A percentile compares a stretch with the other conserved stretches of the same genome.
Conservation (phyloP, 2,329 filamentous ascomycete species). For the Aspergillus tanneri region DNA sequence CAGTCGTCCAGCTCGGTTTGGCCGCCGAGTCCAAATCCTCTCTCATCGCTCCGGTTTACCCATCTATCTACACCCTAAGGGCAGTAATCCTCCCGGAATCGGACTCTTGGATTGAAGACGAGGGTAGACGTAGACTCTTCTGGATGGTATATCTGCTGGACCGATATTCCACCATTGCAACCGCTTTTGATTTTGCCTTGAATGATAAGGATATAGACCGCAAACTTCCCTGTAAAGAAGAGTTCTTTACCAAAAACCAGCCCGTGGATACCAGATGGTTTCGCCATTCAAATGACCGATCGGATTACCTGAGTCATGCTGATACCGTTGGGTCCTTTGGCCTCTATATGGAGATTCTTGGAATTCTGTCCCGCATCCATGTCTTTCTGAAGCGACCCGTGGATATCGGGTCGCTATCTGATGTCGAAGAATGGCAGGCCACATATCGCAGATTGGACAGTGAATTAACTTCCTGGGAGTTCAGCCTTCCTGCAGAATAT, state of each 20-base stretch:
- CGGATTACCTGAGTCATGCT: constrained; percentile 67
- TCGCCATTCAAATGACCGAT: constrained; percentile 50
- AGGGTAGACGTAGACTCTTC: constrained; percentile 78
- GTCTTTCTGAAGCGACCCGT: constrained; percentile 85
- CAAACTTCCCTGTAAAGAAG: constrained; percentile 80
- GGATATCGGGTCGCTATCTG: constrained; percentile 77
- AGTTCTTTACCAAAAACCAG: constrained; percentile 79
- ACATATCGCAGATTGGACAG: constrained; percentile 83
- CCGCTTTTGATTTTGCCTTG: constrained; percentile 86
- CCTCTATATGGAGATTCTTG: constrained; percentile 86
- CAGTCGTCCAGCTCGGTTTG: constrained; percentile 82
- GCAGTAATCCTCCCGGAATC: constrained; percentile 83
- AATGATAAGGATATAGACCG: constrained; percentile 89
- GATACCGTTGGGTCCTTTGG: constrained; percentile 86
- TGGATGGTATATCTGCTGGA: constrained; percentile 95
- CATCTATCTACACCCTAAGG: constrained; percentile 84
- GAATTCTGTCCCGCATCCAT: constrained; percentile 83
- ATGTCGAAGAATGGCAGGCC: constrained; percentile 87
- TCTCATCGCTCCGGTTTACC: constrained; percentile 72
- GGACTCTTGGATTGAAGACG: constrained; percentile 83
- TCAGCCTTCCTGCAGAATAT: constrained; percentile 77
- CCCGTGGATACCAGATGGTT: constrained; percentile 86
- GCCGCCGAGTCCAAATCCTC: constrained; percentile 79
- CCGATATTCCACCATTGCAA: constrained; percentile 84
- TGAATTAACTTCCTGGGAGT: constrained; percentile 78